These are phyloP conservation scores for Nannochloropsis salina DNA, from an alignment of 108 stramenopile species.

Conservation along the genomic window DNA sequence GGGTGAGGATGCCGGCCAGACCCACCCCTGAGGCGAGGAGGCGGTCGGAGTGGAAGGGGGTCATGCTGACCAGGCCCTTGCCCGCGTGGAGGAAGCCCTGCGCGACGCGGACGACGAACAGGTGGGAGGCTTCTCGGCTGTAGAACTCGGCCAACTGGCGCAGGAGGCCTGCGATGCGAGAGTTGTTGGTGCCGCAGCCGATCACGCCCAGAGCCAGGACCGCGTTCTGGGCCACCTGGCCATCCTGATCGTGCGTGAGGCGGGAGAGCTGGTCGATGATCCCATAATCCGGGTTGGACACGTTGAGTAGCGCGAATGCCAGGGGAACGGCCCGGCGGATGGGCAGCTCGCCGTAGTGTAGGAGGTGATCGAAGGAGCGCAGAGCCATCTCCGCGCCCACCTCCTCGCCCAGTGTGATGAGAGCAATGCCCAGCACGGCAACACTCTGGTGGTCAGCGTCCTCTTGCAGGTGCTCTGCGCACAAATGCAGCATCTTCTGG, in stretches of 20 bases:
- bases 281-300: conserved; percentile 92
- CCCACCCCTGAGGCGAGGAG: conserved; percentile 78
- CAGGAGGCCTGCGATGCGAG: conserved; percentile 90
- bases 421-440: conserved; percentile 85
- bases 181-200: conserved; percentile 97
- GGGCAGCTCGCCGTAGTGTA: conserved; percentile 96
- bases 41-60: conserved; percentile 93
- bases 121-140: conserved; percentile 82
- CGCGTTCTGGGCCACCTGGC: conserved; percentile 86
- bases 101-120: conserved; percentile 95
- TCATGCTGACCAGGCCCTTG: conserved; percentile 91
- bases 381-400: conserved; percentile 96
- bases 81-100: conserved; percentile 97
- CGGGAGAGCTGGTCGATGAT: conserved; percentile 94
- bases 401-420: conserved; percentile 95
- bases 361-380: conserved; percentile 92
- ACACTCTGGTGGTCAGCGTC: conserved; percentile 72
- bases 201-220: conserved; percentile 88
- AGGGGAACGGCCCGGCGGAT: conserved; percentile 95
- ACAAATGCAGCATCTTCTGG: conserved; percentile 95
- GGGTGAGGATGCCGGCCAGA: conserved; percentile 80
- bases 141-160: conserved; percentile 95
- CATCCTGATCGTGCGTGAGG: conserved; percentile 92
- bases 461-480: conserved; percentile 91
- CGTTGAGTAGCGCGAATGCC: conserved; percentile 78